Base-by-base conservation (phyloP, 2,329 filamentous ascomycete species). In the Nectriaceae sp. region DNA sequence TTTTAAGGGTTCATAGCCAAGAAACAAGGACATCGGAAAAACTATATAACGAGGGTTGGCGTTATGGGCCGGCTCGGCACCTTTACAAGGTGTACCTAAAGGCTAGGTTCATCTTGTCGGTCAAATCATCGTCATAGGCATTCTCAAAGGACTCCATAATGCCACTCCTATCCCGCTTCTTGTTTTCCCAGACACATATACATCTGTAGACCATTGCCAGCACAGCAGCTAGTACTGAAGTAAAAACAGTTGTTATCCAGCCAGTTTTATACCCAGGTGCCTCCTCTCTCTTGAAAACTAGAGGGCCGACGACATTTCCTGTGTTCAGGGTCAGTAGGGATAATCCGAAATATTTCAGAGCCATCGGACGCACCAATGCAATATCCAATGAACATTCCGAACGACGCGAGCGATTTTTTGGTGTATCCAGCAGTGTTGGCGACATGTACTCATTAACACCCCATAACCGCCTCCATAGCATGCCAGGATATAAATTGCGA, bases 341-440 rank as follows among this genome's bases (percentile, higher is more conserved):
- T 15, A 15, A 31, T 8, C 8, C n/a, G 8, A 18, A 11, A n/a
- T 11, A 5, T 24, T 21, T 31, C 8, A 31, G 10, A 31, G 26
- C 26, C 26, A 31, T 15, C 10, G 26, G 11, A 35, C 55, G n/a
- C 21, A 58, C 65, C 75, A 8, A 78, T 62, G 54, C 76, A 79
- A 53, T 79, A 79, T 1, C 76, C 77, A 18, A 79, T 71, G 42
- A 75, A 79, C 5, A 78, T 65, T 0, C 75, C 75, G 2, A 75
- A 75, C 1, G 74, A 75, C 2, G 71, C 72, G 1, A 79, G 64
- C 2, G 72, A 72, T 2, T 75, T 65, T 60, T 80, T 79, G 0
- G 77, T 79, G 44, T 79, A 79, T 2, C 77, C 77, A 0, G 77
- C 75, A 11, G 73, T 78, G 50, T 80, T 79, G 21, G 76, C 74